Evolutionary conservation across 2,329 filamentous ascomycete species (phyloP).

Genomic region (Lomentospora prolificans): DNA sequence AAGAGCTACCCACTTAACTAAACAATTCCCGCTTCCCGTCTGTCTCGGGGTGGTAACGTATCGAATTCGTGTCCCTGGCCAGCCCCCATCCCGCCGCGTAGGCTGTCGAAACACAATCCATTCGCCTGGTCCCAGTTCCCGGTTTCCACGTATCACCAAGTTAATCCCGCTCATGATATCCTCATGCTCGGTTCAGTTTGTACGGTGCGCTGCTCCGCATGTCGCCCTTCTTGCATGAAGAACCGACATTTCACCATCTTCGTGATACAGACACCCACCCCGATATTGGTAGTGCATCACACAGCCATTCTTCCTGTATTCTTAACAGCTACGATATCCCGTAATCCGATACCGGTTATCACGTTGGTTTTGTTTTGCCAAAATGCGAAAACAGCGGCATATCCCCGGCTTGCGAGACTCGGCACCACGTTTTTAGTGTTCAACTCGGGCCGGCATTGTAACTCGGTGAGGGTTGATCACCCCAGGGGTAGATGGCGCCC

Average conservation of each 20-base stretch:
- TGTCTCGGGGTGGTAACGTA: neutral
- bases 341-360: neutral
- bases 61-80: neutral
- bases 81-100: neutral
- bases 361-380: neutral
- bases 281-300: neutral
- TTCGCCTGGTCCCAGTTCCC: neutral
- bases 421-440: neutral
- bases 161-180: neutral
- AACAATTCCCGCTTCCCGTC: neutral
- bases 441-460: neutral
- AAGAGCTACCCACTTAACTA: neutral
- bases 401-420: neutral
- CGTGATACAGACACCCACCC: neutral
- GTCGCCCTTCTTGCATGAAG: neutral
- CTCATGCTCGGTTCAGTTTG: neutral
- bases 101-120: neutral
- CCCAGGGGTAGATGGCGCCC: neutral
- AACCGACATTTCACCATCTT: neutral
- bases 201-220: neutral
- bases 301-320: neutral
- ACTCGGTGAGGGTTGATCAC: slow-evolving; percentile 1
- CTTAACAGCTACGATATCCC: neutral
- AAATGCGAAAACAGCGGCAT: neutral
- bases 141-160: neutral